These are phyloP conservation scores for Jackrogersella multiformis DNA, from an alignment of 495 filamentous ascomycete species.

Conservation along the genomic window DNA sequence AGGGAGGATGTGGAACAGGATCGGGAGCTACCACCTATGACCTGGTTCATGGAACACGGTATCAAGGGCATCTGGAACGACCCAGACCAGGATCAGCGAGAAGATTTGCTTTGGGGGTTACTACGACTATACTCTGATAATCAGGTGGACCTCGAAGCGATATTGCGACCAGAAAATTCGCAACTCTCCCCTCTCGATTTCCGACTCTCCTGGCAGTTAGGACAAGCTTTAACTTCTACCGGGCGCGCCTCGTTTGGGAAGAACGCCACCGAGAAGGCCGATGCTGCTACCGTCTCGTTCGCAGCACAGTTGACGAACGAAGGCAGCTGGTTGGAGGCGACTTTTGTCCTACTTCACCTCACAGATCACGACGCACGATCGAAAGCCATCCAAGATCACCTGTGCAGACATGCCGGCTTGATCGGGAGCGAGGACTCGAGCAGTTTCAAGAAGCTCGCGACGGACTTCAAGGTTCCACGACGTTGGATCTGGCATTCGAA, in stretches of 20 bases:
- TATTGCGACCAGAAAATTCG: slow-evolving; percentile 65
- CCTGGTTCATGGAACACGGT: slow-evolving; percentile 66
- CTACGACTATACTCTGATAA: slow-evolving; percentile 76
- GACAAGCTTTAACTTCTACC: slow-evolving; percentile 61
- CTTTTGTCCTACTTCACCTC: slow-evolving; percentile 83
- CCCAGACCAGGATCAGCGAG: slow-evolving; percentile 61
- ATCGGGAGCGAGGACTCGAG: slow-evolving; percentile 61
- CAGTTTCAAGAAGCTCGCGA: slow-evolving; percentile 66
- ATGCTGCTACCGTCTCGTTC: slow-evolving; percentile 74
- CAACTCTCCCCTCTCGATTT: slow-evolving; percentile 74
- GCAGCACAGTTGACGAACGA: slow-evolving; percentile 75
- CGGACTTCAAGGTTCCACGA: slow-evolving; percentile 71
- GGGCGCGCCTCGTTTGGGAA: slow-evolving; percentile 53
- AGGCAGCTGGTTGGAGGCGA: slow-evolving; percentile 71
- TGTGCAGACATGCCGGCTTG: slow-evolving; percentile 70
- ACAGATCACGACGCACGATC: slow-evolving; percentile 68
- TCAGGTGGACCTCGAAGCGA: slow-evolving; percentile 59
- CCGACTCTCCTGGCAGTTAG: slow-evolving; percentile 86
- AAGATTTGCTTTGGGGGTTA: slow-evolving; percentile 87
- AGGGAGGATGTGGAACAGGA: slow-evolving; percentile 71
- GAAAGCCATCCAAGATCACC: slow-evolving; percentile 71
- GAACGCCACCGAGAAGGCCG: slow-evolving; percentile 62
- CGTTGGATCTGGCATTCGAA: slow-evolving; percentile 88
- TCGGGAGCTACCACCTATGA: slow-evolving; percentile 67
- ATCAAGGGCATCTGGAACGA: slow-evolving; percentile 59